Evolutionary conservation across 192 early-diverging fungal genomes (phyloP).

Genomic region (Coemansia sp.): DNA sequence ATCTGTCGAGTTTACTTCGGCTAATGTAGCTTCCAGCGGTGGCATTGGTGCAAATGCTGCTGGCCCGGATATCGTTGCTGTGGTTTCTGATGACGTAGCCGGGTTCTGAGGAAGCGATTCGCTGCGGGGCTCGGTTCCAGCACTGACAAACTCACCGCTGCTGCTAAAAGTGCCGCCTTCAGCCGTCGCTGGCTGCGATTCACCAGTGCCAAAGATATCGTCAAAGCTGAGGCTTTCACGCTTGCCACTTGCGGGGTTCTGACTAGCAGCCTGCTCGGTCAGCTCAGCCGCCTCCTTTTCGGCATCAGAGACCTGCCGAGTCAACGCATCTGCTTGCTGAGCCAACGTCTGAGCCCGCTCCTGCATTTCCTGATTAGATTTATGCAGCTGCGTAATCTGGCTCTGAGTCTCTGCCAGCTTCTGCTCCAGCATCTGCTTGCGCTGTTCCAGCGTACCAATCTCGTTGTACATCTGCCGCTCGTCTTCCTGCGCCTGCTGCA

Average conservation of each 20-base stretch:
- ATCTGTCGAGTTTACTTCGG: conserved; percentile 11
- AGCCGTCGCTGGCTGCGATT: conserved; percentile 17
- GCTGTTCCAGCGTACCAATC: conserved; percentile 30
- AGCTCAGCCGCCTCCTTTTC: background rate
- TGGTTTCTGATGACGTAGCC: background rate
- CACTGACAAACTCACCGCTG: background rate
- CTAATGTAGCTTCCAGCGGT: conserved; percentile 4
- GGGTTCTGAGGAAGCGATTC: conserved; percentile 15
- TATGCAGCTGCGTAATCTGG: conserved; percentile 32
- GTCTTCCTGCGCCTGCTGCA: conserved; percentile 47
- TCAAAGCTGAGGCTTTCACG: conserved; percentile 46
- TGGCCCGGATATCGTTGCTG: conserved; percentile 5
- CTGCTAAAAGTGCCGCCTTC: conserved; percentile 18
- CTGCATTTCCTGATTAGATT: conserved; percentile 13
- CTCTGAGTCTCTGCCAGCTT: conserved; percentile 13
- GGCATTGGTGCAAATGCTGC: conserved; percentile 26
- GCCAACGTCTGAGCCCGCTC: conserved; percentile 9
- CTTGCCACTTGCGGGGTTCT: background rate
- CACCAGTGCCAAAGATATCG: conserved; percentile 48
- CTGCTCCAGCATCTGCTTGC: conserved; percentile 35
- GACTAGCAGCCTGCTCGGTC: background rate
- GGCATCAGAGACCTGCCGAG: conserved; percentile 15
- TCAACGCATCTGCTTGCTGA: conserved; percentile 18
- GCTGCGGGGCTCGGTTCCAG: conserved; percentile 2
- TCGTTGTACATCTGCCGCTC: conserved; percentile 34